phyloP scores from a whole-genome alignment of 2,329 filamentous ascomycete genomes.

The Ophiostoma tasmaniense region DNA sequence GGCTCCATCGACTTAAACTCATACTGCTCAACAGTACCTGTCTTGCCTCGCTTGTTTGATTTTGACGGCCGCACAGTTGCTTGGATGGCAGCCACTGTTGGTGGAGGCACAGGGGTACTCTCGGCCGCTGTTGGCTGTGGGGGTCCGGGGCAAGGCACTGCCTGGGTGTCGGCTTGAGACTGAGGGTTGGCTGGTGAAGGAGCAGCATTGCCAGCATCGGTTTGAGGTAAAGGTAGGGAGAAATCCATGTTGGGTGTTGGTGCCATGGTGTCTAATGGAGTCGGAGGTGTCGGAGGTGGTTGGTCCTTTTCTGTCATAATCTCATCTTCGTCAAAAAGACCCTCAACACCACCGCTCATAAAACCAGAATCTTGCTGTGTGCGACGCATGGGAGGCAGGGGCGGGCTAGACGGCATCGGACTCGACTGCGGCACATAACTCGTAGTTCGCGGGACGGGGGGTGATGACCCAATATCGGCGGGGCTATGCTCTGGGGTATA shows the following conservation, averaged over 20 bases:
- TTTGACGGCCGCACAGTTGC: conserved; percentile 24
- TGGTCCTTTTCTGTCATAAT: conserved; percentile 22
- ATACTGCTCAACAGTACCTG: conserved; percentile 22
- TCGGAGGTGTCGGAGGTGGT: conserved; percentile 14
- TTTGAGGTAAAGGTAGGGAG: conserved; percentile 7
- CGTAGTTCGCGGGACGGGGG: conserved; percentile 62
- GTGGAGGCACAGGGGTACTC: not conserved
- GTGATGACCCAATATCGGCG: conserved; percentile 79
- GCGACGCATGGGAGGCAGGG: conserved; percentile 55
- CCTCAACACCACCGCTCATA: conserved; percentile 69
- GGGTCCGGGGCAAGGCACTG: not conserved
- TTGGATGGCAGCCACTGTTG: not conserved
- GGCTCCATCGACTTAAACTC: conserved; percentile 35
- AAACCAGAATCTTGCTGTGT: conserved; percentile 69
- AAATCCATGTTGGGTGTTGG: conserved; percentile 12
- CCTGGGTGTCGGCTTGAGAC: not conserved
- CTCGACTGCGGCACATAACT: conserved; percentile 45
- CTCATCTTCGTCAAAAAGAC: conserved; percentile 56
- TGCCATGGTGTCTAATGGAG: conserved; percentile 8
- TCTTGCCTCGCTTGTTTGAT: conserved; percentile 15
- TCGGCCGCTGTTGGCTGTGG: not conserved
- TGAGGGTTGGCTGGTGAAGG: not conserved
- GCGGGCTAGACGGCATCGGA: conserved; percentile 71
- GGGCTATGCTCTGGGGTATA: conserved; percentile 58
- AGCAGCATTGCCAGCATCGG: not conserved